Evolutionary conservation across 2,329 filamentous ascomycete genomes (phyloP).

Genomic region (Botrytis squamosa): DNA sequence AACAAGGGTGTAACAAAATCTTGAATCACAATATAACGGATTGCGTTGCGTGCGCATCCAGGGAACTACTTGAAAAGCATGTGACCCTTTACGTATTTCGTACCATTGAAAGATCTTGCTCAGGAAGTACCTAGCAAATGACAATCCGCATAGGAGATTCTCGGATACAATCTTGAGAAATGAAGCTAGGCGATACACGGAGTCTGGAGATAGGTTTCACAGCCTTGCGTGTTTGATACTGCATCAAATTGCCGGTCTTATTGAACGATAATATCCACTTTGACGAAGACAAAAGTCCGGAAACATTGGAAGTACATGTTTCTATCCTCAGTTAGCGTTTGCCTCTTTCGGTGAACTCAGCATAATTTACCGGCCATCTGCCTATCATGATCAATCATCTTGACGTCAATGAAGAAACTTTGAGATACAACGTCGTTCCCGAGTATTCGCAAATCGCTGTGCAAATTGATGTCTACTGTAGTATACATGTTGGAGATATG

Average conservation of each 20-base stretch:
- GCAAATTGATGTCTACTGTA: too few species aligned
- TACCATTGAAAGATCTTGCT: background rate
- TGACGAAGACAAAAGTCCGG: background rate
- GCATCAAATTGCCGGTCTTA: background rate
- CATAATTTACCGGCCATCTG: background rate
- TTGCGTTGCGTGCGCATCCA: background rate
- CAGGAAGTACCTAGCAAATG: background rate
- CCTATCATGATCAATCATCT: slow-evolving; percentile 10
- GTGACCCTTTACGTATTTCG: background rate
- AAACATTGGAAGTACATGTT: background rate
- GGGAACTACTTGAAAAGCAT: background rate
- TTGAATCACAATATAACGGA: background rate
- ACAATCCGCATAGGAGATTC: background rate
- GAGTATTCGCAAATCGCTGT: background rate
- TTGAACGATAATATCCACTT: background rate
- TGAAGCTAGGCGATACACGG: background rate
- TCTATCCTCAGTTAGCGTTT: background rate
- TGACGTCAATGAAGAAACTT: background rate
- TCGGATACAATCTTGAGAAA: background rate
- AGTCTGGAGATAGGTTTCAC: background rate
- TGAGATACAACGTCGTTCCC: background rate
- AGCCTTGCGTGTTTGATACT: background rate
- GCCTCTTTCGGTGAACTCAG: slow-evolving; percentile 4
- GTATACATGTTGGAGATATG: background rate
- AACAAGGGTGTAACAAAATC: background rate